Base-by-base conservation (phyloP, 371 early-diverging fungal species). In the Zopfochytrium polystomum region DNA sequence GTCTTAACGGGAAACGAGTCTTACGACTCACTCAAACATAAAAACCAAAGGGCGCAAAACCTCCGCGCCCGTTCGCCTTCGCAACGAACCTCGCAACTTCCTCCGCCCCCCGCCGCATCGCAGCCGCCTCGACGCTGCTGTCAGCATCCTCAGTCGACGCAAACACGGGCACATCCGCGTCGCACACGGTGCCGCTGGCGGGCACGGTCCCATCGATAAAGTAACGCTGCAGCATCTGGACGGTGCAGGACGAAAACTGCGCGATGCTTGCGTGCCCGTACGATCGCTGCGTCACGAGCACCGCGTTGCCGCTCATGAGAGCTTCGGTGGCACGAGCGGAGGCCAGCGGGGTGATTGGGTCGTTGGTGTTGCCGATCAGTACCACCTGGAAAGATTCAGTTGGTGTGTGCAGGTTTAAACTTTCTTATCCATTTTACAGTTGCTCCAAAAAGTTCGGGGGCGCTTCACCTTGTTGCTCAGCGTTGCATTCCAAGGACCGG, bases 321-420 rank as follows among this genome's bases (percentile, higher is more conserved):
- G 11, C 29, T 30, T 49, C 57, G n/a, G 57, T 18, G 30, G 30
- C 44, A 15, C 20, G 32, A 18, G 75, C 75, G 32, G 34, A 33
- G 23, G 60, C 64, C 25, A 70, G 59, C 0, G 75, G 75, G 20
- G 75, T 75, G 20, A 71, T 70, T 38, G 75, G 75, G 55, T 72
- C 75, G 20, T 50, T 57, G 7, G 62, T 68, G 45, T 60, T 70
- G 52, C 75, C 70, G 38, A 75, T 58, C 31, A 75, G 22, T 33
- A 61, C 32, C 7, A 63, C 65, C 56, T 63, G 55, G 35, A 15
- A 27, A n/a, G n/a, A n/a, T n/a, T n/a, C n/a, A n/a, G n/a, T n/a
- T n/a, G n/a, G n/a, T n/a, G n/a, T n/a, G n/a, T n/a, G n/a, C n/a
- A n/a, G n/a, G n/a, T n/a, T n/a, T n/a, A n/a, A n/a, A n/a, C n/a